phyloP scores from a whole-genome alignment of 371 early-diverging fungal genomes.

The Haplosporangium sp. region DNA sequence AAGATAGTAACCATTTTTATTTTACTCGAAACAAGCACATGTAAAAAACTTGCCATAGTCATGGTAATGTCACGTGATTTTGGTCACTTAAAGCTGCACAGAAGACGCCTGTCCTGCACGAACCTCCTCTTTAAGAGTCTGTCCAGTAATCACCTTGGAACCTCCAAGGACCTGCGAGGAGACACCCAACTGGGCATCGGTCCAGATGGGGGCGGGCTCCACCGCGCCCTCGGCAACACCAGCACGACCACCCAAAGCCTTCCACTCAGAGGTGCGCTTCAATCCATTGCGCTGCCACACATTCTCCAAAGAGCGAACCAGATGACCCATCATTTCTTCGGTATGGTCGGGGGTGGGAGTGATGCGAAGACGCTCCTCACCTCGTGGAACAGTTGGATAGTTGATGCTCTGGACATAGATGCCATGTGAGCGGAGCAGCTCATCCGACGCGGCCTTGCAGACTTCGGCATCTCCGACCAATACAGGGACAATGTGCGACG shows the following conservation, averaged over 20 bases:
- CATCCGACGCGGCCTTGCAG: slow-evolving; percentile 92
- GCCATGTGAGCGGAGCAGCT: slow-evolving; percentile 84
- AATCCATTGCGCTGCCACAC: slow-evolving; percentile 91
- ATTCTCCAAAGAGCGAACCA: slow-evolving; percentile 85
- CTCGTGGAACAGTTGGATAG: slow-evolving; percentile 95
- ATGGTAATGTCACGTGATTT: background rate
- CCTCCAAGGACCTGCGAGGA: slow-evolving; percentile 25
- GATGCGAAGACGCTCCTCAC: slow-evolving; percentile 97
- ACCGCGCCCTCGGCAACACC: slow-evolving; percentile 78
- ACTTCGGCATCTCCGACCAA: slow-evolving; percentile 96
- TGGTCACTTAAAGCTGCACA: slow-evolving; percentile 19
- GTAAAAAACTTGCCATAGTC: background rate
- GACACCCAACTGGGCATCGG: slow-evolving; percentile 64
- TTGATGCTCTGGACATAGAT: slow-evolving; percentile 99
- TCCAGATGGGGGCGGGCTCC: slow-evolving; percentile 70
- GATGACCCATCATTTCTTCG: slow-evolving; percentile 79
- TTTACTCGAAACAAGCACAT: too few species aligned
- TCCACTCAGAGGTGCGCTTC: slow-evolving; percentile 89
- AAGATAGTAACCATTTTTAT: too few species aligned
- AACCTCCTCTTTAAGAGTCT: background rate
- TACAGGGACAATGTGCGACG: slow-evolving; percentile 98
- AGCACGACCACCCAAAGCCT: slow-evolving; percentile 84
- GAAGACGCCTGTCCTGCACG: slow-evolving; percentile 7
- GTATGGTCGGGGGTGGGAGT: slow-evolving; percentile 97
- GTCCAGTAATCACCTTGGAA: slow-evolving; percentile 2